Base-by-base conservation (phyloP, 768 basidiomycete species). In the Pleurotus pulmonarius region DNA sequence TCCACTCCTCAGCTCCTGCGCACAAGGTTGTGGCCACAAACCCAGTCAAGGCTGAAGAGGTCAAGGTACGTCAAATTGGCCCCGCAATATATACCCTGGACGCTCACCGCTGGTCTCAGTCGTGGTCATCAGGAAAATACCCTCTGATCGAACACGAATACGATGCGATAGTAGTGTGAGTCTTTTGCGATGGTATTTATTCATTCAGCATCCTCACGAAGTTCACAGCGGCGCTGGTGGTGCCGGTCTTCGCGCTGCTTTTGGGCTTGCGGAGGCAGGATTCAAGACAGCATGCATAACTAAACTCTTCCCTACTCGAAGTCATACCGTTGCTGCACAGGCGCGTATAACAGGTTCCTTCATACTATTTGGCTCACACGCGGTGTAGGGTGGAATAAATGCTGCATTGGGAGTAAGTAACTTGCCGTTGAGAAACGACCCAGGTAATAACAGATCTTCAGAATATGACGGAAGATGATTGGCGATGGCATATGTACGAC, bases 391-490 rank as follows among this genome's bases (percentile, higher is more conserved):
- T 64, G 97, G 97, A 70, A 94, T 99, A 71, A 99, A 99, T 75
- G 97, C 94, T 65, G 94, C 94, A 54, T 83, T 97, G 53, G 94
- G 94, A 62, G 92, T 94, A 69, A 64, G 86, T 79, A 16, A 61
- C 15, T 56, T 60, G 49, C 22, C 60, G 41, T 56, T 34, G 40
- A 34, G 41, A 20, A 6, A 43, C 43, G 46, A 24, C 46, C 24
- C 58, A 2, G 60, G 63, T 52, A 48, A 39, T 51, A 20, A 44
- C 34, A 44, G 20, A 9, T 40, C 18, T 56, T 54, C 68, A 93
- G 87, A 97, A 98, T 76, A 95, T 98, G 94, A 97, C 94, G 3
- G 97, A 99, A 75, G 97, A 98, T 67, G 94, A 98, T 70, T 98
- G 95, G 94, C 78, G 94, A 73, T 97, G 94, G 95, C 95, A 97